A percentile compares a stretch with the other conserved stretches of the same genome.
Conservation (phyloP, 2,329 filamentous ascomycete species). For the Rutstroemia sp. region DNA sequence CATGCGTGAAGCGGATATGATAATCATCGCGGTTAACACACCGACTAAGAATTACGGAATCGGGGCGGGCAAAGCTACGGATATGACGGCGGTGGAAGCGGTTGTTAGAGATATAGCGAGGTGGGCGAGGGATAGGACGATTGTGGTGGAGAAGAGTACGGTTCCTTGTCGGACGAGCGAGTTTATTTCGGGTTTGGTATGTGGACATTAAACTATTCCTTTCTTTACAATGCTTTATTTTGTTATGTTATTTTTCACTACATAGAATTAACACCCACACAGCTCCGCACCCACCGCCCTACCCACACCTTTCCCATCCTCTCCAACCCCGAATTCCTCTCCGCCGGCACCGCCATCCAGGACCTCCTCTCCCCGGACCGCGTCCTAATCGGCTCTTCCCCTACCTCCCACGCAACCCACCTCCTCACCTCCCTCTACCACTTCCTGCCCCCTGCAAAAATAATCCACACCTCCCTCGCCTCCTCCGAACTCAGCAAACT, state of each 20-base stretch:
- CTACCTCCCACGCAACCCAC: slow-evolving; percentile 43
- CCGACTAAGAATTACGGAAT: slow-evolving; percentile 66
- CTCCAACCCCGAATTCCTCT: slow-evolving; percentile 76
- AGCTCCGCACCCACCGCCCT: slow-evolving; percentile 51
- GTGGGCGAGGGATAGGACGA: slow-evolving; percentile 57
- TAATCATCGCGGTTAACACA: slow-evolving; percentile 73
- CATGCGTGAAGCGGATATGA: slow-evolving; percentile 62
- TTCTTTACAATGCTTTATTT: not conserved
- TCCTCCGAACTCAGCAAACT: slow-evolving; percentile 75
- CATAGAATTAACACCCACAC: no score
- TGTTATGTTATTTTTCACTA: slow-evolving; percentile 4
- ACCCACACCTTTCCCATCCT: slow-evolving; percentile 65
- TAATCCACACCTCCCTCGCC: slow-evolving; percentile 67
- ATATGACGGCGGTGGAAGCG: slow-evolving; percentile 65
- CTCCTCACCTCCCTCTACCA: slow-evolving; percentile 60
- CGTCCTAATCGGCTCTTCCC: slow-evolving; percentile 64
- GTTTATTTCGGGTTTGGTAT: slow-evolving; percentile 59
- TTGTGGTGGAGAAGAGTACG: slow-evolving; percentile 77
- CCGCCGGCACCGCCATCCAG: slow-evolving; percentile 67
- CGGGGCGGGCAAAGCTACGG: slow-evolving; percentile 63
- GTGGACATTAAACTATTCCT: no score
- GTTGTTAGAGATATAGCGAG: slow-evolving; percentile 61
- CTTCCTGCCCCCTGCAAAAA: slow-evolving; percentile 61
- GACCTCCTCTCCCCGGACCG: slow-evolving; percentile 66
- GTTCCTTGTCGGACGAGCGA: slow-evolving; percentile 70